Evolutionary conservation across 345 rosid genomes (phyloP), one percentile per base, ranked within the genome.

Genomic region (Gossypium arboreum): DNA sequence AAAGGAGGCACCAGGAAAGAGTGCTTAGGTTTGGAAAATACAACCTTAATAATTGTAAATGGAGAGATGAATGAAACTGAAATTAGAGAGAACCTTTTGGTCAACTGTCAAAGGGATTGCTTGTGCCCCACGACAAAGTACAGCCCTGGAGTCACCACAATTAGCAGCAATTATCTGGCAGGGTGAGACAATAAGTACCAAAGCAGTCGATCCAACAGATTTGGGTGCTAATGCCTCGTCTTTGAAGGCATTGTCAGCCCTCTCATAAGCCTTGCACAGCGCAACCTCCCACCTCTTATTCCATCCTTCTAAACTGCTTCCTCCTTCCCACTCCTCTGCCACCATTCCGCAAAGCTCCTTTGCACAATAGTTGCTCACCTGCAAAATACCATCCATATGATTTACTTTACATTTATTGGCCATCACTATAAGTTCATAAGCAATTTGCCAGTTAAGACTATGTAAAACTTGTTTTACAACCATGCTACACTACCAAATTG

Each of bases 91-190:
- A 50, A 58, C 92, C 88, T 86, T 88, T 68, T 86, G 92, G 74
- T 88, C 92, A 12, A 83, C 75, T 17, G 88, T 81, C 71, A 88
- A 76, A 18, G 88, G 80, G 41, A 84, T 80, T 9, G 87, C 77
- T 72, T 80, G 80, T 50, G 75, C 66, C 39, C 85, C 80, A 10
- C 88, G 86, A 76, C 86, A 86, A 59, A 88, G 89, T 60, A 88
- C 78, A n/a, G 91, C 91, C 74, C 88, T 85, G 12, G 88, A 87
- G 74, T 87, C 90, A 50, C 90, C 90, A 80, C 90, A 87, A 61
- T 87, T 86, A 65, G 91, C 84, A 9, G 81, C 52, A 50, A 88
- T 88, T 54, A 88, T 88, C 76, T 88, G 91, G 69, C 89, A 88
- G 61, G 86, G 75, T 0, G 91, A 84, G 10, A 88, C 76, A 70